These are phyloP conservation scores for Exobasidium rhododendri DNA, from an alignment of 1,284 basidiomycete species.

Conservation along the genomic window DNA sequence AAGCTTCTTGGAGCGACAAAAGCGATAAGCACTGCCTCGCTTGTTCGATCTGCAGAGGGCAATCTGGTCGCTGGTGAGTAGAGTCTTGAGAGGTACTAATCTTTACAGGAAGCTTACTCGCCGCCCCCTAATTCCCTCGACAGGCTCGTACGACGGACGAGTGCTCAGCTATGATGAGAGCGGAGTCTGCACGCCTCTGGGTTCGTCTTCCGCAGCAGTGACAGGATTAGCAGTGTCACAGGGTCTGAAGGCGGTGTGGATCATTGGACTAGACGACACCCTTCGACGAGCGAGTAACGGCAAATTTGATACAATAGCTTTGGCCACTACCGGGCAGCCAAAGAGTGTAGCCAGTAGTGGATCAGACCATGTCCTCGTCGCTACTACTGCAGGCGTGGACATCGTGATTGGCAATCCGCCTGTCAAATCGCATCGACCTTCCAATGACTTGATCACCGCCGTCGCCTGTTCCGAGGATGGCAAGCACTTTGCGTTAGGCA, in stretches of 20 bases:
- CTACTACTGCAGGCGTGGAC: conserved; percentile 67
- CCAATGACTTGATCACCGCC: conserved; percentile 26
- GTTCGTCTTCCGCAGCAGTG: conserved; percentile 18
- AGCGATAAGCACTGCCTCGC: conserved; percentile 11
- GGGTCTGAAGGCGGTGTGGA: conserved; percentile 21
- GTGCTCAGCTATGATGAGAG: conserved; percentile 29
- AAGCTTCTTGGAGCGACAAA: conserved; percentile 24
- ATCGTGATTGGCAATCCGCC: conserved; percentile 48
- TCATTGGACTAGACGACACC: conserved; percentile 39
- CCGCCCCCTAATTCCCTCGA: too few relatives aligned
- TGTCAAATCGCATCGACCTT: conserved; percentile 21
- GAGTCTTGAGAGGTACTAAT: too few relatives aligned
- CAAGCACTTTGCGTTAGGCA: conserved; percentile 68
- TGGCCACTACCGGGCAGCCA: conserved; percentile 66
- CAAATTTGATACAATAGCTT: conserved; percentile 17
- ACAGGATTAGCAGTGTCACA: conserved; percentile 3
- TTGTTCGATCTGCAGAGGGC: not conserved
- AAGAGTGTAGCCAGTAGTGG: conserved; percentile 55
- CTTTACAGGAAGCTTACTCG: too few relatives aligned
- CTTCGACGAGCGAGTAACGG: conserved; percentile 24
- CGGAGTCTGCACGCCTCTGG: conserved; percentile 54
- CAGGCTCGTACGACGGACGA: conserved; percentile 20
- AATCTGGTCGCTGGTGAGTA: conserved; percentile 8
- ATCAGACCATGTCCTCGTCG: conserved; percentile 63
- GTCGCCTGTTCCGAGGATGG: conserved; percentile 61